Evolutionary conservation across 106 monocot species (phyloP).

Genomic region (Cymbidium sinense): DNA sequence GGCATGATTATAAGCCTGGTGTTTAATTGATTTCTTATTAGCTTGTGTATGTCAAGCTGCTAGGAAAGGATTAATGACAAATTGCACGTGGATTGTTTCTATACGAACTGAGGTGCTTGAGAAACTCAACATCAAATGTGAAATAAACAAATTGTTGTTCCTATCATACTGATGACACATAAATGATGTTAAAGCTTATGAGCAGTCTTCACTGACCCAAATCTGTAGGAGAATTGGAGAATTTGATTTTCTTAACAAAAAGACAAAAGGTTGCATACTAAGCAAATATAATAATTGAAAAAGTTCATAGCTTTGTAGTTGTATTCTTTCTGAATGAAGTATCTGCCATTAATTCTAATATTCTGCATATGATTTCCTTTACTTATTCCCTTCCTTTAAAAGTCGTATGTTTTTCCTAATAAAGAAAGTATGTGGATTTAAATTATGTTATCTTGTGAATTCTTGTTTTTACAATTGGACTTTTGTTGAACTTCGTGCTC

Average conservation of each 20-base stretch:
- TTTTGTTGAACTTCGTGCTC: not conserved
- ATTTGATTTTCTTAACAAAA: not conserved
- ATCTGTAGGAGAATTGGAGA: not conserved
- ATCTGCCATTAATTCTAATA: not conserved
- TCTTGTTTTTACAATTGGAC: not conserved
- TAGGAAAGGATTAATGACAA: too few species aligned
- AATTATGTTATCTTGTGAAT: not conserved
- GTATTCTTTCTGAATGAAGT: not conserved
- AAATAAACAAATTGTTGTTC: not conserved
- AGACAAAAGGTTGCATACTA: not conserved
- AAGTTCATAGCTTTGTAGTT: not conserved
- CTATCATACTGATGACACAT: not conserved
- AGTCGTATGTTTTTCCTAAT: not conserved
- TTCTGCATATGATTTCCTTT: not conserved
- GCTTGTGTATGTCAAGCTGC: too few species aligned
- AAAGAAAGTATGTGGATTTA: not conserved
- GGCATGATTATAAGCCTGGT: not conserved
- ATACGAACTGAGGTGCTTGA: not conserved
- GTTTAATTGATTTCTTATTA: too few species aligned
- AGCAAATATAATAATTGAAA: not conserved
- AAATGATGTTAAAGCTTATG: not conserved
- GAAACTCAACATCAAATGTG: not conserved
- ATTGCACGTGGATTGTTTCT: not conserved
- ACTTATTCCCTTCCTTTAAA: not conserved
- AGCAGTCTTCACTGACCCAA: not conserved